Evolutionary conservation across 495 filamentous ascomycete genomes (phyloP), one percentile per base, ranked within the genome.

Genomic region (Penicillium pulvis): DNA sequence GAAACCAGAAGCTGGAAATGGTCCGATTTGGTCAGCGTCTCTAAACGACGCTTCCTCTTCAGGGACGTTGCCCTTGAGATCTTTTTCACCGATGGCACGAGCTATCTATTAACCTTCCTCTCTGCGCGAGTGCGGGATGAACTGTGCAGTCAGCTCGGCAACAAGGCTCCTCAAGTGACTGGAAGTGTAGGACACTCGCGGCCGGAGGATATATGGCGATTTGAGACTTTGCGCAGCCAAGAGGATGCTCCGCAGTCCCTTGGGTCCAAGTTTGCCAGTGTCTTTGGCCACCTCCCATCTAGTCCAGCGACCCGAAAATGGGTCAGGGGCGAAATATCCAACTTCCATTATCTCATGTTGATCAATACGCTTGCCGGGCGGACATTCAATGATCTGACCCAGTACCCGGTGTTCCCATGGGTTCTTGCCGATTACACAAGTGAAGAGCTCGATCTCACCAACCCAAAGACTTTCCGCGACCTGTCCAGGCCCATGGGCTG

Each of bases 361-460:
- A 84, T 98, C 68, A 98, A 98, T 66, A 98, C 95, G 6, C 91
- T 98, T 81, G 94, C 94, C 19, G 94, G 94, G 31, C 80, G 94
- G 50, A 98, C 94, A 0, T 98, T 98, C 80, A 98, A 98, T 66
- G 94, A 98, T 70, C 77, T 98, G 10, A 98, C 94, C 1, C 95
- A 98, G 61, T 98, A 98, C 65, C 94, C 94, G 1, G 94, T 98
- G 20, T 98, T 98, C 65, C 94, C 94, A 11, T 98, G 94, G 94
- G 87, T 98, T 14, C 73, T 98, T 26, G 91, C 93, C 6, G 93
- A 98, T 68, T 98, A 98, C 71, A 94, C 91, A 5, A 96, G 93
- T 69, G 90, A 96, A n/a, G 91, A 97, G 61, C 79, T 98, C 30
- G 91, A 98, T 64, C 75, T 98, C 35, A 83, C 84, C 46, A 84